Percentiles rank a stretch among this genome's conserved stretches.
Evolutionary conservation across 768 basidiomycete genomes (phyloP).

Genomic region (Holtermannia corniformis): DNA sequence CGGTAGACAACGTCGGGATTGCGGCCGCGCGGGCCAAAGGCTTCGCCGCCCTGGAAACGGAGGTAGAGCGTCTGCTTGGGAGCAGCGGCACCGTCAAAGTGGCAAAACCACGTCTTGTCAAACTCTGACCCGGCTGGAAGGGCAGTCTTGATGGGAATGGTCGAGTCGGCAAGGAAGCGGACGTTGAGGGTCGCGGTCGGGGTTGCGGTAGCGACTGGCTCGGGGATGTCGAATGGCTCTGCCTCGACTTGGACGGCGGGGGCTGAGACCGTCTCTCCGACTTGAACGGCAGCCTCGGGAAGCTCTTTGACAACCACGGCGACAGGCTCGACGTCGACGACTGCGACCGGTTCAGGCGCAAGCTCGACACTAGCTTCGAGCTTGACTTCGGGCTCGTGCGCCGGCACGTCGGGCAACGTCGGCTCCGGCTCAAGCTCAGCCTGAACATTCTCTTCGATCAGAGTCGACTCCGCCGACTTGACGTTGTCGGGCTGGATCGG

Average conservation of each 20-base stretch:
- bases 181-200: constrained; percentile 19
- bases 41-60: constrained; percentile 26
- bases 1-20: constrained; percentile 11
- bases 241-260: not conserved
- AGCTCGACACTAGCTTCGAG: not conserved
- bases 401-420: not conserved
- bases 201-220: not conserved
- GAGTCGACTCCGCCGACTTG: not conserved
- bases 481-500: constrained; percentile 16
- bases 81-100: constrained; percentile 20
- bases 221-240: not conserved
- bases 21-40: constrained; percentile 8
- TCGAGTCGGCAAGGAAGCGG: constrained; percentile 34
- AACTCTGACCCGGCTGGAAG: constrained; percentile 39
- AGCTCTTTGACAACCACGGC: not conserved
- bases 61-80: constrained; percentile 9
- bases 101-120: constrained; percentile 41
- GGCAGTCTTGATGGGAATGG: constrained; percentile 33
- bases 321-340: not conserved
- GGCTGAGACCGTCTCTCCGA: not conserved
- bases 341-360: not conserved
- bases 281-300: not conserved
- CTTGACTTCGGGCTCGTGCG: not conserved
- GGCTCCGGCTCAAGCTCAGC: not conserved
- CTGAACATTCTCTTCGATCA: not conserved